Evolutionary conservation across 1,139 yeast species (phyloP).

Genomic region (Saccharomyces hybrid): DNA sequence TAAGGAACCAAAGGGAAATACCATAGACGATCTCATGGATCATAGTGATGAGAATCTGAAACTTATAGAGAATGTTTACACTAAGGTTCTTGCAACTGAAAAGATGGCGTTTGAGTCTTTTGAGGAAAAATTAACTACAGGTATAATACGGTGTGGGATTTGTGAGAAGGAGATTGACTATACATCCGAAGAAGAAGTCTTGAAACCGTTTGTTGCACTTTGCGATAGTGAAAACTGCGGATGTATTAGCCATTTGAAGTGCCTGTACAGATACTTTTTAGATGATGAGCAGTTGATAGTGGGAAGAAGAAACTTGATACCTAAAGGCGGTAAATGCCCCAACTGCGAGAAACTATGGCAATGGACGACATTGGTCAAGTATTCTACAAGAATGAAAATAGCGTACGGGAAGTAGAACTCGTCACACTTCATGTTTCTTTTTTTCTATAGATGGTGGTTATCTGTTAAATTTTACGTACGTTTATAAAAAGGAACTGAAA

Average conservation of each 20-base stretch:
- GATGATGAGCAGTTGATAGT: slow-evolving; percentile 15
- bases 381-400: slow-evolving; percentile 32
- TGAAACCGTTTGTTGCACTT: slow-evolving; percentile 32
- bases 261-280: slow-evolving; percentile 33
- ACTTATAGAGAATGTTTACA: slow-evolving; percentile 22
- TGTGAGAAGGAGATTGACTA: slow-evolving; percentile 34
- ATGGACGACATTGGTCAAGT: slow-evolving; percentile 40
- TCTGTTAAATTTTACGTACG: neutral
- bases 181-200: slow-evolving; percentile 24
- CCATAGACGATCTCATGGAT: slow-evolving; percentile 17
- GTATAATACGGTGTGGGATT: slow-evolving; percentile 27
- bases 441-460: neutral
- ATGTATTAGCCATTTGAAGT: slow-evolving; percentile 38
- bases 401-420: neutral
- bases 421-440: neutral
- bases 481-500: neutral
- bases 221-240: slow-evolving; percentile 37
- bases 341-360: slow-evolving; percentile 32
- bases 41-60: slow-evolving; percentile 21
- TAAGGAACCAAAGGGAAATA: slow-evolving; percentile 8
- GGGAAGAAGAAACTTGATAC: slow-evolving; percentile 31
- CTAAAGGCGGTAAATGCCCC: slow-evolving; percentile 38
- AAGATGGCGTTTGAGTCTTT: slow-evolving; percentile 15
- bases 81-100: slow-evolving; percentile 12
- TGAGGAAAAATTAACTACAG: slow-evolving; percentile 24